phyloP scores from a whole-genome alignment of 2,329 filamentous ascomycete genomes.

The Westerdykella ornata region DNA sequence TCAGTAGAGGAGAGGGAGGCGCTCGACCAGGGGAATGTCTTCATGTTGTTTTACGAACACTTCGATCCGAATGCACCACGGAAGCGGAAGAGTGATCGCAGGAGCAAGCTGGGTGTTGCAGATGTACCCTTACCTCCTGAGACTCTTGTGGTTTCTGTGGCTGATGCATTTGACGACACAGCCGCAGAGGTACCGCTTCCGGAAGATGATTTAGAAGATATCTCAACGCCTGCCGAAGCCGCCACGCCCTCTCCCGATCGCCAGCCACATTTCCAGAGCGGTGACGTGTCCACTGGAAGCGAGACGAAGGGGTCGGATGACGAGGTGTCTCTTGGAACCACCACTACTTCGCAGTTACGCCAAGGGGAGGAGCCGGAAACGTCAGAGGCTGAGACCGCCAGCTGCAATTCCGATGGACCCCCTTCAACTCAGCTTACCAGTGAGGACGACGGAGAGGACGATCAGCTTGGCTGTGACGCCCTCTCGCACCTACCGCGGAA shows the following conservation, averaged over 20 bases:
- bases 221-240: background rate
- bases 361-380: constrained; percentile 8
- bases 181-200: constrained; percentile 17
- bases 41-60: constrained; percentile 95
- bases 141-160: no score
- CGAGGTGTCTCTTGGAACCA: background rate
- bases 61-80: constrained; percentile 14
- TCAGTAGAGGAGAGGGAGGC: constrained; percentile 67
- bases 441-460: constrained; percentile 14
- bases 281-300: no score
- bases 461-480: background rate
- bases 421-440: constrained; percentile 21
- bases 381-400: constrained; percentile 13
- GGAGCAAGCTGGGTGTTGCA: background rate
- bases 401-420: constrained; percentile 16
- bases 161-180: constrained; percentile 3
- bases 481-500: background rate
- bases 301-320: no score
- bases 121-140: no score
- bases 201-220: constrained; percentile 8
- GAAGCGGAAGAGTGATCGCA: background rate
- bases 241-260: background rate
- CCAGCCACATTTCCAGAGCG: no score
- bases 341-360: background rate
- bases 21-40: constrained; percentile 70